A percentile compares a stretch with the other conserved stretches of the same genome.
Conservation (phyloP, 257 asterid species). For the Ballota nigra region DNA sequence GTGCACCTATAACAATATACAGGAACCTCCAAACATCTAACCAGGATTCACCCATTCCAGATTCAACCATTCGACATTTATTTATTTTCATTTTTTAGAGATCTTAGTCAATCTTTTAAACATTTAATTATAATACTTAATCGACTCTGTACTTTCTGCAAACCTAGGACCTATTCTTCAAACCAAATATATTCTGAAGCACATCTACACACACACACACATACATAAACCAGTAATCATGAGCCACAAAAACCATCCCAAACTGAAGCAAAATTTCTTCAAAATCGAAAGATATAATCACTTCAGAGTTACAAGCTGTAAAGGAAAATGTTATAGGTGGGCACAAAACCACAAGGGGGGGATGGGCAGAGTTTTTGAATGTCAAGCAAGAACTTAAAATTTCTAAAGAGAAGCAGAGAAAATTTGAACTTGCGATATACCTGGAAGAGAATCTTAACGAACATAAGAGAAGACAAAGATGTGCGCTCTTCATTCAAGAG, state of each 20-base stretch:
- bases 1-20: background rate
- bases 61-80: no score
- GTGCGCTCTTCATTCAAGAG: conserved; percentile 92
- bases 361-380: no score
- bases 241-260: no score
- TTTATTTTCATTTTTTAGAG: background rate
- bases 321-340: background rate
- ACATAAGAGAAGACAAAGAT: conserved; percentile 89
- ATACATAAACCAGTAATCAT: no score
- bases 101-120: background rate
- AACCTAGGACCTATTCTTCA: background rate
- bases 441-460: conserved; percentile 93
- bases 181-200: no score
- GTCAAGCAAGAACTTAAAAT: background rate
- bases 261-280: no score
- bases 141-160: background rate
- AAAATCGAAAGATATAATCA: no score
- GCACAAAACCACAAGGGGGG: background rate
- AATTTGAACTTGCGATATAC: conserved; percentile 28
- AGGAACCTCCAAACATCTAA: background rate
- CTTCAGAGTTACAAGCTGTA: background rate
- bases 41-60: background rate
- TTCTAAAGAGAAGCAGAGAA: background rate
- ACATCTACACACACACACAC: no score
- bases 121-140: no score